A percentile compares a stretch with the other conserved stretches of the same genome.
These are phyloP conservation scores for Apophysomyces elegans DNA, from an alignment of 371 early-diverging fungal genomes.

Conservation along the genomic window DNA sequence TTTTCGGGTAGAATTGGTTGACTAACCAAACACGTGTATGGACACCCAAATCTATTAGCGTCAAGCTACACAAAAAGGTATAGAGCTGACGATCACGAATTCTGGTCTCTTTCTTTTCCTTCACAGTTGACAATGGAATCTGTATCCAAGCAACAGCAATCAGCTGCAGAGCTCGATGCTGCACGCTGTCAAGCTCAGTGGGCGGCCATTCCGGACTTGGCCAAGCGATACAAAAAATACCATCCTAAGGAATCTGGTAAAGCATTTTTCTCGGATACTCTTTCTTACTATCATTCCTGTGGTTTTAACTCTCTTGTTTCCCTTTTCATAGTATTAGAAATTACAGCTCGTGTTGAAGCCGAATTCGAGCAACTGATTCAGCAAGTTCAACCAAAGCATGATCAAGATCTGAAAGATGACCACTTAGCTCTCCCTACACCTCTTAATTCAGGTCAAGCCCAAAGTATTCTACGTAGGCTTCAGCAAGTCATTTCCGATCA, in stretches of 20 bases:
- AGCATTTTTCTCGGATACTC: not conserved
- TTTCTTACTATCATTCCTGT: not conserved
- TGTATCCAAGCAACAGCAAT: conserved; percentile 19
- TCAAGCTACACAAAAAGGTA: conserved; percentile 8
- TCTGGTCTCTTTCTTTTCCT: not conserved
- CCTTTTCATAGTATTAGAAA: conserved; percentile 25
- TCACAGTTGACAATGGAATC: conserved; percentile 7
- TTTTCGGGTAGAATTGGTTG: conserved; percentile 27
- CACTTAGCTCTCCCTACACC: not conserved
- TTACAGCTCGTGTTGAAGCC: conserved; percentile 27
- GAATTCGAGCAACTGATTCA: conserved; percentile 30
- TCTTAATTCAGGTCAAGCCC: conserved; percentile 16
- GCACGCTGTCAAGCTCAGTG: conserved; percentile 58
- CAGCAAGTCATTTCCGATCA: conserved; percentile 28
- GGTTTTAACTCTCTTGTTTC: not conserved
- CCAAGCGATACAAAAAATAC: conserved; percentile 59
- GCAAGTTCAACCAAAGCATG: not conserved
- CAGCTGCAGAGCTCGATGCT: conserved; percentile 53
- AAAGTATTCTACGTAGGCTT: conserved; percentile 21
- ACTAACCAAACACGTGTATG: conserved; percentile 30
- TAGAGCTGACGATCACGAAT: not conserved
- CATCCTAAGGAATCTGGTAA: conserved; percentile 62
- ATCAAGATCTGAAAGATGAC: conserved; percentile 1
- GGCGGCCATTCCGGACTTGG: conserved; percentile 52
- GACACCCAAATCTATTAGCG: conserved; percentile 6